These are phyloP conservation scores for Monosporascus sp. DNA, from an alignment of 2,329 filamentous ascomycete species.

Conservation along the genomic window DNA sequence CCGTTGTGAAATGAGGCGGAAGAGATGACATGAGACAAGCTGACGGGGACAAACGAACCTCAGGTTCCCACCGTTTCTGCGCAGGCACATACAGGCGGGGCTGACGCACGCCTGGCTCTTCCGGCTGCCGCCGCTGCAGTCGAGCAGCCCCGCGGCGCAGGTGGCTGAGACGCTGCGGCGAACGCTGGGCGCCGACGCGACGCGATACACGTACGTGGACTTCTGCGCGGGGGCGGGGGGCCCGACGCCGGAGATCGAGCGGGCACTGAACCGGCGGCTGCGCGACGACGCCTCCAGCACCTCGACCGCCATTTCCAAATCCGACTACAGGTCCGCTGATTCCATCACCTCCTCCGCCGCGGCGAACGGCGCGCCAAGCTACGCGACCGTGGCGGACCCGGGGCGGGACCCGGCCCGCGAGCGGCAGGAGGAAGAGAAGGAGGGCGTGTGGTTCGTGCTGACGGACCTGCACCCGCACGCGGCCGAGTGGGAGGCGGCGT, in stretches of 20 bases:
- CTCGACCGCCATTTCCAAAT: too few species aligned
- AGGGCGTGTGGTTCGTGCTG: constrained; percentile 52
- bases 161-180: constrained; percentile 53
- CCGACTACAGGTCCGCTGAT: background rate
- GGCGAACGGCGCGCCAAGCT: constrained; percentile 21
- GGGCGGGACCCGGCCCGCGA: background rate
- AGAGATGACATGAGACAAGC: background rate
- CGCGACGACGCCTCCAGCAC: background rate
- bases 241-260: constrained; percentile 61
- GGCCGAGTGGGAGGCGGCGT: constrained; percentile 52
- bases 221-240: constrained; percentile 73
- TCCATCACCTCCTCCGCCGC: constrained; percentile 1
- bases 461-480: constrained; percentile 64
- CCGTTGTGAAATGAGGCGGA: background rate
- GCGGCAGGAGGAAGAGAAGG: constrained; percentile 4
- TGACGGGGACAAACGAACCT: background rate
- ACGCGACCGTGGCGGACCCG: constrained; percentile 10
- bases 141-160: constrained; percentile 52
- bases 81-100: constrained; percentile 59
- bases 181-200: constrained; percentile 42
- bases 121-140: constrained; percentile 53
- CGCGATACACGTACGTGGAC: constrained; percentile 62
- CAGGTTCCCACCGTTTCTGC: constrained; percentile 64
- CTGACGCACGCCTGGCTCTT: constrained; percentile 61
- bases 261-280: constrained; percentile 47